Conservation (phyloP, 2,329 filamentous ascomycete species). For the Parafenestella ontariensis region DNA sequence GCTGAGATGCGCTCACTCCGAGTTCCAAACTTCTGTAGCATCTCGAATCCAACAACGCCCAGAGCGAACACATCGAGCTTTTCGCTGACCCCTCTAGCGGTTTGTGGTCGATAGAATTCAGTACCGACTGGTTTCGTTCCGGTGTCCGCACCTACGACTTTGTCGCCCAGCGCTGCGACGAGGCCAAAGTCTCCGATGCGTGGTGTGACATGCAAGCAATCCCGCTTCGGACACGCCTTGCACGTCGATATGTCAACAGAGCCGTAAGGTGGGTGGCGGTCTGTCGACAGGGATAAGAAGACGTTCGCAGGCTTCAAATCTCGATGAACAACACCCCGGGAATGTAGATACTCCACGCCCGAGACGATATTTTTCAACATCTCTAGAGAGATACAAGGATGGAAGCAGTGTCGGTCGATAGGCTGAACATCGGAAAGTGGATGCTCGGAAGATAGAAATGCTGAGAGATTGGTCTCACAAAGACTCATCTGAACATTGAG, state of each 20-base stretch:
- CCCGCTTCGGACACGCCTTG: conserved; percentile 50
- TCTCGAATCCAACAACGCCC: conserved; percentile 68
- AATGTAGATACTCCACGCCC: conserved; percentile 70
- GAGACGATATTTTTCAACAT: conserved; percentile 67
- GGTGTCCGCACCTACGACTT: conserved; percentile 27
- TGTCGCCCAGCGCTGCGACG: conserved; percentile 61
- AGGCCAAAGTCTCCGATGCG: conserved; percentile 74
- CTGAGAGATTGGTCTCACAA: conserved; percentile 67
- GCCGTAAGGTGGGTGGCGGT: conserved; percentile 48
- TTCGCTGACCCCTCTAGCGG: conserved; percentile 47
- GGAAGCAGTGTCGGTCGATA: conserved; percentile 65
- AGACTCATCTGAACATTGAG: conserved; percentile 74
- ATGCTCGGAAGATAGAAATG: conserved; percentile 57
- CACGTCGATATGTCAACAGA: conserved; percentile 58
- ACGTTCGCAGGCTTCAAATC: conserved; percentile 75
- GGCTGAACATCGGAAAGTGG: conserved; percentile 12
- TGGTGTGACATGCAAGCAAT: conserved; percentile 59
- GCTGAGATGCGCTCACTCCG: conserved; percentile 51
- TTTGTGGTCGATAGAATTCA: conserved; percentile 65
- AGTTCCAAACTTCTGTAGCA: conserved; percentile 60
- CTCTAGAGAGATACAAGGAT: conserved; percentile 62
- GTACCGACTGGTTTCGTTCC: conserved; percentile 62
- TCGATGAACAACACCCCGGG: conserved; percentile 67
- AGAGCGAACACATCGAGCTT: conserved; percentile 68
- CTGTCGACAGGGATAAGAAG: conserved; percentile 62